Evolutionary conservation across 2,329 filamentous ascomycete genomes (phyloP), one percentile per base, ranked within the genome.

Genomic region (Fusarium torulosum): DNA sequence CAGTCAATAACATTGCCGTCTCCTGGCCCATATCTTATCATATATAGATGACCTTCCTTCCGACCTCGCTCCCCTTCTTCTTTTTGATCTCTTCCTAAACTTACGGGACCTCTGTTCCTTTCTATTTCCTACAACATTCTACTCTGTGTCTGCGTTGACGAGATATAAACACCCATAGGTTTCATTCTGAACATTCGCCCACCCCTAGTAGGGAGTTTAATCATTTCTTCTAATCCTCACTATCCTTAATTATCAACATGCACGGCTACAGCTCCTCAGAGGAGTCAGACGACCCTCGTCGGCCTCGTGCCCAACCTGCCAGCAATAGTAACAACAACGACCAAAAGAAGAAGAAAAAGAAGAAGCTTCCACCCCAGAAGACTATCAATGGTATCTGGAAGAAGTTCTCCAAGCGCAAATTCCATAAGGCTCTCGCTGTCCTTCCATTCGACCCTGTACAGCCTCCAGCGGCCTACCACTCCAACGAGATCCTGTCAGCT

Each of bases 301-400:
- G 79, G 38, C 79, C 79, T 19, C 75, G 74, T 10, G 63, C 71
- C 11, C 76, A 75, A 20, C 79, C 79, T 7, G 74, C 78, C 46
- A 70, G 73, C 37, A 78, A 53, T 21, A 77, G 60, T 49, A 78
- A 67, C 49, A 76, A 65, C 21, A 79, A 75, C 27, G 78, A 78
- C 44, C 77, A 81, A 27, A 82, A 87, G 71, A 86, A 87, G 73
- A 87, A 86, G 75, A 72, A 64, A 53, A 75, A 87, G 76, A 75
- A 74, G 72, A 74, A 84, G 72, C 83, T 85, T 66, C 81, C 86
- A 15, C 89, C 90, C 1, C 90, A 92, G 75, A 84, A 88, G 72
- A 84, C 83, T 61, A 90, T 92, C 75, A 88, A 91, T 75, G 84
- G 85, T 59, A 88, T 90, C 63, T 92, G 90, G 90, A 84, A 84